These are phyloP conservation scores for Geotrichum siamense DNA, from an alignment of 1,139 yeast genomes.

Conservation along the genomic window DNA sequence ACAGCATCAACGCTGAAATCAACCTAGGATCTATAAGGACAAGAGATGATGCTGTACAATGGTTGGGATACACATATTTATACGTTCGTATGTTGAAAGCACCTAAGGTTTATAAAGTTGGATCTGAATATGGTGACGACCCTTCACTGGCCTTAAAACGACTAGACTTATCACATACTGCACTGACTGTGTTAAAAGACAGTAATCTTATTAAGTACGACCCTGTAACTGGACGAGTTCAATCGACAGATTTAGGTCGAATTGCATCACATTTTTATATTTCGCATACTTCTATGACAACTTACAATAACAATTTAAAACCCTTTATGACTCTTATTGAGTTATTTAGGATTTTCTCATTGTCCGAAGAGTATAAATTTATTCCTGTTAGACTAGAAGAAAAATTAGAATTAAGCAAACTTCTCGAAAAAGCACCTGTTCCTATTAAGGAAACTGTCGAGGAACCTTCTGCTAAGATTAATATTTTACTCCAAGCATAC, in stretches of 20 bases:
- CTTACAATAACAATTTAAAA: slow-evolving; percentile 53
- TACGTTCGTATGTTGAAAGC: slow-evolving; percentile 71
- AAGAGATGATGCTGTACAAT: slow-evolving; percentile 60
- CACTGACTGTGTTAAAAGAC: slow-evolving; percentile 50
- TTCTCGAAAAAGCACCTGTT: slow-evolving; percentile 72
- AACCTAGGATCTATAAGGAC: slow-evolving; percentile 60
- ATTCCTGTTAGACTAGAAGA: slow-evolving; percentile 87
- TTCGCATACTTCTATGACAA: slow-evolving; percentile 57
- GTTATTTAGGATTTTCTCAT: slow-evolving; percentile 64
- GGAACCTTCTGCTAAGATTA: slow-evolving; percentile 74
- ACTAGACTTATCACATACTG: slow-evolving; percentile 67
- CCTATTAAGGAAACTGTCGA: slow-evolving; percentile 70
- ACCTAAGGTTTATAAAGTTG: slow-evolving; percentile 70
- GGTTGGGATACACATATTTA: slow-evolving; percentile 77
- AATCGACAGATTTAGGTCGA: slow-evolving; percentile 70
- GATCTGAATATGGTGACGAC: slow-evolving; percentile 56
- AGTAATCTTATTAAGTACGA: slow-evolving; percentile 58
- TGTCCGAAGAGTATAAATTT: slow-evolving; percentile 77
- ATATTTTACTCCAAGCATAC: slow-evolving; percentile 74
- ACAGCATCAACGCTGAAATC: slow-evolving; percentile 79
- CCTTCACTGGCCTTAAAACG: slow-evolving; percentile 45
- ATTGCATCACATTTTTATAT: slow-evolving; percentile 88
- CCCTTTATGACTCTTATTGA: slow-evolving; percentile 69
- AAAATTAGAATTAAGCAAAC: slow-evolving; percentile 60
- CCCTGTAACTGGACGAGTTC: slow-evolving; percentile 40